These are phyloP conservation scores for Hymenochaete sp. DNA, from an alignment of 1,284 basidiomycete species.

Conservation along the genomic window DNA sequence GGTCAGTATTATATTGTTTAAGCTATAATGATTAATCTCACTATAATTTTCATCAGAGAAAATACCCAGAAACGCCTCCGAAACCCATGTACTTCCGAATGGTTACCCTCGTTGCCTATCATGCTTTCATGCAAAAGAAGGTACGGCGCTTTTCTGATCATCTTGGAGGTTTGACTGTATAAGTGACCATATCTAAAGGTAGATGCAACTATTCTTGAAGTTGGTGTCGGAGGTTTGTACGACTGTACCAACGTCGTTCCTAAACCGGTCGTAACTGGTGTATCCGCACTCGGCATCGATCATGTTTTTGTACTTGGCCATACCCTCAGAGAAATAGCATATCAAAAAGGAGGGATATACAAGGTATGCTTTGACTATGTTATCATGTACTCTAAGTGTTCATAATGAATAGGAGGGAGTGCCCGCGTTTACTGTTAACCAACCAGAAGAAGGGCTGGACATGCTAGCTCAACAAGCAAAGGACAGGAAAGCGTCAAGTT, in stretches of 20 bases:
- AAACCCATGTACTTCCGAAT: conserved; percentile 95
- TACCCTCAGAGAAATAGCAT: conserved; percentile 85
- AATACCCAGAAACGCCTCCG: conserved; percentile 47
- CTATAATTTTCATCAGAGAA: conserved; percentile 33
- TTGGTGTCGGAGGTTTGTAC: conserved; percentile 91
- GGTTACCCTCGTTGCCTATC: conserved; percentile 87
- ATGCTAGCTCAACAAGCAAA: conserved; percentile 61
- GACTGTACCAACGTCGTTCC: conserved; percentile 98
- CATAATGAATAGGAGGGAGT: conserved; percentile 50
- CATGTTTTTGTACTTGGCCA: conserved; percentile 89
- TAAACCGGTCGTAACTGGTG: conserved; percentile 79
- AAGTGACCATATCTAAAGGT: conserved; percentile 32
- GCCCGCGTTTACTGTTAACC: conserved; percentile 78
- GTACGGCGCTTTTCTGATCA: conserved; percentile 28
- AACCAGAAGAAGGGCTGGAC: conserved; percentile 60
- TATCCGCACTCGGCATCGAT: conserved; percentile 89
- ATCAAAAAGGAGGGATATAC: conserved; percentile 96
- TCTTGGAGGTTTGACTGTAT: not conserved
- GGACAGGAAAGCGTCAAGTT: conserved; percentile 60
- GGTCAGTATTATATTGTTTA: conserved; percentile 30
- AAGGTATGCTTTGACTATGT: conserved; percentile 44
- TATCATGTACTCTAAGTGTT: not conserved
- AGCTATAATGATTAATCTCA: conserved; percentile 5
- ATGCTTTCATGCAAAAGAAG: conserved; percentile 75
- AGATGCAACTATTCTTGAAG: conserved; percentile 90